Percentiles rank a stretch among this genome's conserved stretches.
Evolutionary conservation across 2,329 filamentous ascomycete genomes (phyloP).

Genomic region (Trichophaea hybrida): DNA sequence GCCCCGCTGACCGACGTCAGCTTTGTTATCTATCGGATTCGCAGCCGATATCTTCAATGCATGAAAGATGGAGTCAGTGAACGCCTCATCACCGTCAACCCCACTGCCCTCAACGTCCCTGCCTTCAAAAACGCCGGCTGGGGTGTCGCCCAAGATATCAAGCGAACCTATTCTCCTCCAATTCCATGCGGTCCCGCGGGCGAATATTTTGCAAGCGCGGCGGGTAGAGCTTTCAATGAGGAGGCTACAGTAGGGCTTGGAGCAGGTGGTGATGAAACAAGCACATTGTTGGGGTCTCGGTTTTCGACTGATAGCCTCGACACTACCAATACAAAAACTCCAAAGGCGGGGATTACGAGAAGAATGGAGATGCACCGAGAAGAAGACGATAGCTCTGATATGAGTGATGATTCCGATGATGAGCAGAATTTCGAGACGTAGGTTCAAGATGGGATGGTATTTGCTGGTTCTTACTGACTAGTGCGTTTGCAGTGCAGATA

Average conservation of each 20-base stretch:
- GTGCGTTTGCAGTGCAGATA: conserved; percentile 4
- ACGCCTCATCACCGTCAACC: conserved; percentile 66
- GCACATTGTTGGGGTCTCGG: not conserved
- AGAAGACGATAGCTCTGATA: conserved; percentile 71
- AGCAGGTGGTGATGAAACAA: not conserved
- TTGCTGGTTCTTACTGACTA: conserved; percentile 44
- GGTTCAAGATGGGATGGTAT: conserved; percentile 33
- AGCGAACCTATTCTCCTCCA: conserved; percentile 71
- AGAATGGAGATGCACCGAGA: conserved; percentile 51
- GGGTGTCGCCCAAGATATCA: conserved; percentile 60
- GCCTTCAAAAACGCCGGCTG: conserved; percentile 74
- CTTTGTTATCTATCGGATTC: conserved; percentile 69
- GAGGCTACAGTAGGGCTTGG: not conserved
- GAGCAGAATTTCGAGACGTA: conserved; percentile 31
- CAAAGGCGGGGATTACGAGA: conserved; percentile 35
- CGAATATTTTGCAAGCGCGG: conserved; percentile 50
- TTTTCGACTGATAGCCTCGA: conserved; percentile 3
- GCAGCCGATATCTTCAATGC: conserved; percentile 63
- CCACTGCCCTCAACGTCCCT: conserved; percentile 61
- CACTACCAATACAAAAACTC: not conserved
- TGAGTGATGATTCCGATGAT: conserved; percentile 73
- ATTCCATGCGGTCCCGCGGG: conserved; percentile 71
- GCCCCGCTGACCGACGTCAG: conserved; percentile 33
- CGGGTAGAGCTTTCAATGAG: conserved; percentile 1
- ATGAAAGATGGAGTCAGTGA: conserved; percentile 76